Evolutionary conservation across 108 stramenopile genomes (phyloP).

Genomic region (Skeletonema marinoi): DNA sequence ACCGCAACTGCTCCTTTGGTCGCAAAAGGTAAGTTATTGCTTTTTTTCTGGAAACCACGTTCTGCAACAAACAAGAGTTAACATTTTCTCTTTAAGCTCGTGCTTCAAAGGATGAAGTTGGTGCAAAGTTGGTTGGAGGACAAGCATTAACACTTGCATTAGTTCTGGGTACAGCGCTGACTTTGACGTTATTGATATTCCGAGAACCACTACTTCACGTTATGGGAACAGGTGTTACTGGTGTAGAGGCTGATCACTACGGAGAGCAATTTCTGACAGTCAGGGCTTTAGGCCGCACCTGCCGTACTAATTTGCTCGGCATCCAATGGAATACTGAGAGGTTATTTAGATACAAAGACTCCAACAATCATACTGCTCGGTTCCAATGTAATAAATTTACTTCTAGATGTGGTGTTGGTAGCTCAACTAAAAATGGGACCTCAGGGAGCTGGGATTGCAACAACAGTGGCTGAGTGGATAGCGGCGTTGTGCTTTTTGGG

Average conservation of each 20-base stretch:
- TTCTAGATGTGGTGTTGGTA: constrained; percentile 73
- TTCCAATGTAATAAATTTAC: constrained; percentile 76
- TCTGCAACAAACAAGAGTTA: too few species aligned
- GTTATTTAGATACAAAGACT: constrained; percentile 86
- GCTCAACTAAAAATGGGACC: constrained; percentile 64
- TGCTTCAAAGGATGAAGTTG: constrained; percentile 55
- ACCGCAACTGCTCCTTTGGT: constrained; percentile 87
- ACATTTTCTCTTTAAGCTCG: constrained; percentile 13
- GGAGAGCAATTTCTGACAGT: constrained; percentile 70
- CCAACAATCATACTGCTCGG: constrained; percentile 69
- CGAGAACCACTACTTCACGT: constrained; percentile 57
- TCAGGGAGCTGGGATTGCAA: constrained; percentile 84
- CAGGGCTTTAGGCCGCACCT: constrained; percentile 76
- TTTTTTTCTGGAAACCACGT: too few species aligned
- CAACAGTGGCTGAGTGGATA: constrained; percentile 86
- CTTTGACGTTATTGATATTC: constrained; percentile 44
- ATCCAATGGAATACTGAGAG: constrained; percentile 80
- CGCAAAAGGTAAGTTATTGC: constrained; percentile 15
- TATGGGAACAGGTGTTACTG: constrained; percentile 78
- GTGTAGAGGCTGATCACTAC: constrained; percentile 59
- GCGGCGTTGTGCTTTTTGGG: constrained; percentile 70
- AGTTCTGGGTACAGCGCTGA: constrained; percentile 50
- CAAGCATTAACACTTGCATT: constrained; percentile 80
- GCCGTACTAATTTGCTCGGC: constrained; percentile 81
- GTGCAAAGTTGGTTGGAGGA: constrained; percentile 68